phyloP scores from a whole-genome alignment of 1,139 yeast species.

The Yamadazyma membranifaciens region DNA sequence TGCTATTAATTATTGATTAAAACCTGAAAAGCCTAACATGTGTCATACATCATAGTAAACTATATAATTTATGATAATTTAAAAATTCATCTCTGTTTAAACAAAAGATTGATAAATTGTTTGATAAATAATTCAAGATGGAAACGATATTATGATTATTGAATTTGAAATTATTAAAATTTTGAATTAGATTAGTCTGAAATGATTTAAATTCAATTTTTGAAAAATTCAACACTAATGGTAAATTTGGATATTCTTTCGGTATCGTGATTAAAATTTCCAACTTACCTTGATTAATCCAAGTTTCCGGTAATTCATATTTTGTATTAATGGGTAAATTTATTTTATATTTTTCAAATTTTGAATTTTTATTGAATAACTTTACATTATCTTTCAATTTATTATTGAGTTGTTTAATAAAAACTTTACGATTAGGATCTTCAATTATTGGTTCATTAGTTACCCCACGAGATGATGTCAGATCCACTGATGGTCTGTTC shows the following conservation, averaged over 20 bases:
- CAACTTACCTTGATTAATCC: slow-evolving; percentile 18
- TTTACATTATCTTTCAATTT: slow-evolving; percentile 24
- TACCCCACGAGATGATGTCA: neutral
- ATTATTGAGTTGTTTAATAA: slow-evolving; percentile 22
- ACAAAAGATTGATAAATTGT: slow-evolving; percentile 26
- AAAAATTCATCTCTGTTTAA: slow-evolving; percentile 16
- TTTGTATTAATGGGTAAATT: slow-evolving; percentile 18
- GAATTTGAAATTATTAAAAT: slow-evolving; percentile 20
- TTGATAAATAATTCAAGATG: slow-evolving; percentile 28
- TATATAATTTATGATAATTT: slow-evolving; percentile 8
- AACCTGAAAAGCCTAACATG: too few species aligned
- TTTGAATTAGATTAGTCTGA: slow-evolving; percentile 24
- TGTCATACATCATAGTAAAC: neutral
- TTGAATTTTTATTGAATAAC: slow-evolving; percentile 25
- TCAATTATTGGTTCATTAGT: slow-evolving; percentile 4
- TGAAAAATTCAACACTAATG: slow-evolving; percentile 6
- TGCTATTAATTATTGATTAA: too few species aligned
- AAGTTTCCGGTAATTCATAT: slow-evolving; percentile 19
- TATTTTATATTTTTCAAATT: slow-evolving; percentile 22
- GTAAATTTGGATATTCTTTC: slow-evolving; percentile 19
- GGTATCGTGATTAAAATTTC: slow-evolving; percentile 25
- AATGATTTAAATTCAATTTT: slow-evolving; percentile 17
- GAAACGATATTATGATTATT: slow-evolving; percentile 20
- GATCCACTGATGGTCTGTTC: slow-evolving; percentile 1
- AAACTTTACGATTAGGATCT: slow-evolving; percentile 16